phyloP scores from a whole-genome alignment of 345 rosid genomes.

The Mallotus nudiflorus region DNA sequence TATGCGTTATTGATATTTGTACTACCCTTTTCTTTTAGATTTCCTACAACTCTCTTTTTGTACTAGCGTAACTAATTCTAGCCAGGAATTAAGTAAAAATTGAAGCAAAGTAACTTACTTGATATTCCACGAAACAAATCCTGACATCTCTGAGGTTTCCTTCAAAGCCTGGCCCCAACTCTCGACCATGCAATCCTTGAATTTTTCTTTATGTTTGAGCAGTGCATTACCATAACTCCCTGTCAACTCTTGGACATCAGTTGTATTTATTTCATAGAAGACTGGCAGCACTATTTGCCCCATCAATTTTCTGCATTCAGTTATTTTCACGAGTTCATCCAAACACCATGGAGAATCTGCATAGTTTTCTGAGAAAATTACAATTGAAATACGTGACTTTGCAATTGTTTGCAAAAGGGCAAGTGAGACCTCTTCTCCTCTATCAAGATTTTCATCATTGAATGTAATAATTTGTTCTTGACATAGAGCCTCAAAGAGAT shows the following conservation, averaged over 20 bases:
- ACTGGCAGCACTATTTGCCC: background rate
- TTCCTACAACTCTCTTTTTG: too few species aligned
- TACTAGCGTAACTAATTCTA: too few species aligned
- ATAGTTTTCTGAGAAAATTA: constrained; percentile 1
- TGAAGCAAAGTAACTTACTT: background rate
- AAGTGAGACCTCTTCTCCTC: constrained; percentile 3
- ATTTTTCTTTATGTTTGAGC: background rate
- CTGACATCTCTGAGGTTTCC: background rate
- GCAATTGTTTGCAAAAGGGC: background rate
- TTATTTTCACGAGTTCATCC: constrained; percentile 11
- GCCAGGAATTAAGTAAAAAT: too few species aligned
- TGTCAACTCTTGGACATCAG: background rate
- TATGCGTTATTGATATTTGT: too few species aligned
- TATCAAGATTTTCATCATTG: background rate
- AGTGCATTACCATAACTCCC: background rate
- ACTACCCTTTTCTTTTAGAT: too few species aligned
- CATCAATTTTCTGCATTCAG: background rate
- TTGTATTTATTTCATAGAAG: background rate
- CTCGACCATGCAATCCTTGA: background rate
- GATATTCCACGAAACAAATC: background rate
- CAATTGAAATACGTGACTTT: constrained; percentile 3
- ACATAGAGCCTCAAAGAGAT: background rate
- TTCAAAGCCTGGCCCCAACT: background rate
- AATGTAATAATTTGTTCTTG: background rate
- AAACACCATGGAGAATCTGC: constrained; percentile 9